Evolutionary conservation across 2,329 filamentous ascomycete genomes (phyloP).

Genomic region (Monosporascus sp.): DNA sequence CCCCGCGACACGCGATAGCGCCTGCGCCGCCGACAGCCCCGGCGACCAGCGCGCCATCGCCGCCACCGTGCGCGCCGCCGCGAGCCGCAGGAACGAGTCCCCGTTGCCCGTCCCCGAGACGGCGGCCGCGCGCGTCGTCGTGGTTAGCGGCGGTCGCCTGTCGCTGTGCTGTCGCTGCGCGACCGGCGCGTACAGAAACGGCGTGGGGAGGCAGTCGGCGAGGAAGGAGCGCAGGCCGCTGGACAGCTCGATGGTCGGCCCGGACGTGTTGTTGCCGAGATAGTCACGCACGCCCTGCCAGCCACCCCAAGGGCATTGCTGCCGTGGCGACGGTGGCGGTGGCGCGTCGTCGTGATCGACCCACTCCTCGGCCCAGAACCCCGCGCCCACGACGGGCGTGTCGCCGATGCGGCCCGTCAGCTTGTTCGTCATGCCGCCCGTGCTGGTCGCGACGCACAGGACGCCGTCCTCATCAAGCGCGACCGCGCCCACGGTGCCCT

Average conservation of each 20-base stretch:
- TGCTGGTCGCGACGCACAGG: slow-evolving; percentile 62
- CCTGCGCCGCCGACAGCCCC: slow-evolving; percentile 43
- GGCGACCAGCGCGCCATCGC: slow-evolving; percentile 62
- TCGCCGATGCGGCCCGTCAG: slow-evolving; percentile 79
- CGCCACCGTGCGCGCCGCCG: slow-evolving; percentile 65
- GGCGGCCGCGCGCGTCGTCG: slow-evolving; percentile 43
- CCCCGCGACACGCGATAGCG: slow-evolving; percentile 55
- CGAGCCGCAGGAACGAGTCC: slow-evolving; percentile 73
- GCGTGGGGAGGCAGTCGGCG: slow-evolving; percentile 55
- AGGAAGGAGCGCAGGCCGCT: slow-evolving; percentile 42
- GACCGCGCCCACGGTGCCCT: slow-evolving; percentile 80
- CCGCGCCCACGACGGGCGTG: slow-evolving; percentile 76
- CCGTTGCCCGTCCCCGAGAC: slow-evolving; percentile 83
- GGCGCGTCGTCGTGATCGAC: slow-evolving; percentile 37
- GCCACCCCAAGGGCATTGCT: background rate
- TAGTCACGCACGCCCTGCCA: slow-evolving; percentile 15
- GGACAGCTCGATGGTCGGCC: slow-evolving; percentile 33
- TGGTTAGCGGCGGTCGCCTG: background rate
- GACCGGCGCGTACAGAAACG: slow-evolving; percentile 33
- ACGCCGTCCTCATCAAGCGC: slow-evolving; percentile 72
- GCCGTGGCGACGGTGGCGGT: too few species aligned
- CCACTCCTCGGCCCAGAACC: slow-evolving; percentile 91
- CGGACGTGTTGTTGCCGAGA: slow-evolving; percentile 9
- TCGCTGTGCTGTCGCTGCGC: background rate
- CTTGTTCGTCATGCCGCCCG: slow-evolving; percentile 84